Percentiles rank a stretch among this genome's conserved stretches.
phyloP scores from a whole-genome alignment of 495 filamentous ascomycete genomes.

The Neurospora tetrasperma region DNA sequence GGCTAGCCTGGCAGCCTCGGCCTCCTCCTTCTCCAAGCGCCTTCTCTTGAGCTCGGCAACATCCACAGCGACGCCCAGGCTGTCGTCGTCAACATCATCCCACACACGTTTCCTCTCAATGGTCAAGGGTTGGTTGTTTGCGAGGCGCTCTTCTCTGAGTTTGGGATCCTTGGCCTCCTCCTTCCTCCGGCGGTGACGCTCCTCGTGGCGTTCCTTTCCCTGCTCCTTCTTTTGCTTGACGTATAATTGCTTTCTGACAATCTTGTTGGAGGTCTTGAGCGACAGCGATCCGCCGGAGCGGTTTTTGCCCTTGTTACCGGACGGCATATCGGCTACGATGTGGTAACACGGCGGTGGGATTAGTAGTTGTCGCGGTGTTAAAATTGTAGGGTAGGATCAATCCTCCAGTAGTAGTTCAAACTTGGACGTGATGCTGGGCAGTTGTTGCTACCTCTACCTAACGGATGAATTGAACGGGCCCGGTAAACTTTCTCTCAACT shows the following conservation, averaged over 20 bases:
- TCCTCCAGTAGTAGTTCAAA: background rate
- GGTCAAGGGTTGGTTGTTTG: conserved; percentile 69
- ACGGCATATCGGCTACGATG: background rate
- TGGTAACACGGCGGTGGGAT: background rate
- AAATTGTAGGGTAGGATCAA: background rate
- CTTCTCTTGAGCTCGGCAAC: conserved; percentile 64
- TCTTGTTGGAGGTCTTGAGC: conserved; percentile 51
- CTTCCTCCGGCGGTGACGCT: conserved; percentile 65
- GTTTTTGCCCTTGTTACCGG: conserved; percentile 1
- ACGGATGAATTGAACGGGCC: background rate
- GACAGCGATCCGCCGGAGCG: conserved; percentile 17
- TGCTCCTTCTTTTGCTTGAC: conserved; percentile 66
- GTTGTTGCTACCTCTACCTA: background rate
- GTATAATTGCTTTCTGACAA: conserved; percentile 61
- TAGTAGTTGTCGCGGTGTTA: background rate
- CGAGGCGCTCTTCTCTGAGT: conserved; percentile 57
- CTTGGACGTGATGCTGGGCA: background rate
- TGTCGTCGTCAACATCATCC: conserved; percentile 80
- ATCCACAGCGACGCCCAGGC: conserved; percentile 66
- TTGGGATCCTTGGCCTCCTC: conserved; percentile 81
- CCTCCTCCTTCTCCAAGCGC: conserved; percentile 55
- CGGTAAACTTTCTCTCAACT: background rate
- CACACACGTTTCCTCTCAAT: conserved; percentile 85
- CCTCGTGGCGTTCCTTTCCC: conserved; percentile 60
- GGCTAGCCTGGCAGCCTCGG: conserved; percentile 32